Conservation (phyloP, 352 stramenopile species). For the Aphanomyces cochlioides region DNA sequence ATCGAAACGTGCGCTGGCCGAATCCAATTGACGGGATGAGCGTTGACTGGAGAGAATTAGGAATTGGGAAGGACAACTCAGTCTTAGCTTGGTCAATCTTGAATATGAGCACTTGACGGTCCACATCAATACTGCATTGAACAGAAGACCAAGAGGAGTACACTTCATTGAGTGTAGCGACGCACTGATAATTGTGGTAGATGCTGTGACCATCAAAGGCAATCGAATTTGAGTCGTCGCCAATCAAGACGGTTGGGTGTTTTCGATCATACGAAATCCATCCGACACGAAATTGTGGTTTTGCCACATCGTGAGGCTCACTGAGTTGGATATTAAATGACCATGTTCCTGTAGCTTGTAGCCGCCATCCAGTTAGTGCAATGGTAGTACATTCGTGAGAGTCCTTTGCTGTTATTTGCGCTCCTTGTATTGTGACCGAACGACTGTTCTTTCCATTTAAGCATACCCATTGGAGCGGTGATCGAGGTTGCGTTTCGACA, state of each 20-base stretch:
- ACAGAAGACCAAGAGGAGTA: not conserved
- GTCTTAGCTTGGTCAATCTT: not conserved
- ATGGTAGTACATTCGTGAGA: not conserved
- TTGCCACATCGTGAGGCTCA: not conserved
- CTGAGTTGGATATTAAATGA: not conserved
- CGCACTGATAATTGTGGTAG: constrained; percentile 14
- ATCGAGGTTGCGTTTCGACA: not conserved
- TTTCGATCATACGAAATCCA: not conserved
- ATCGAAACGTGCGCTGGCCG: constrained; percentile 1
- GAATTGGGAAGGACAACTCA: not conserved
- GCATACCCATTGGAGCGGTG: not conserved
- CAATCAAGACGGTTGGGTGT: not conserved
- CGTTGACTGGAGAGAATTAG: not conserved
- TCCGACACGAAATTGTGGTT: constrained; percentile 12
- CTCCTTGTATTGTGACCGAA: not conserved
- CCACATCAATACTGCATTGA: not conserved
- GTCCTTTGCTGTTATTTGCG: not conserved
- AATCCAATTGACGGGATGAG: constrained; percentile 2
- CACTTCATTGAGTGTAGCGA: not conserved
- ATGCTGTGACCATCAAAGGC: constrained; percentile 19
- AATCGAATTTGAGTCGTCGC: constrained; percentile 16
- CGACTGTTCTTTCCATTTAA: not conserved
- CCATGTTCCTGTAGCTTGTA: not conserved
- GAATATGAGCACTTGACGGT: not conserved
- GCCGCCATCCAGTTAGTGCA: not conserved